Percentiles rank a stretch among this genome's conserved stretches.
Conservation (phyloP, 371 early-diverging fungal species). For the Gilbertella persicaria region DNA sequence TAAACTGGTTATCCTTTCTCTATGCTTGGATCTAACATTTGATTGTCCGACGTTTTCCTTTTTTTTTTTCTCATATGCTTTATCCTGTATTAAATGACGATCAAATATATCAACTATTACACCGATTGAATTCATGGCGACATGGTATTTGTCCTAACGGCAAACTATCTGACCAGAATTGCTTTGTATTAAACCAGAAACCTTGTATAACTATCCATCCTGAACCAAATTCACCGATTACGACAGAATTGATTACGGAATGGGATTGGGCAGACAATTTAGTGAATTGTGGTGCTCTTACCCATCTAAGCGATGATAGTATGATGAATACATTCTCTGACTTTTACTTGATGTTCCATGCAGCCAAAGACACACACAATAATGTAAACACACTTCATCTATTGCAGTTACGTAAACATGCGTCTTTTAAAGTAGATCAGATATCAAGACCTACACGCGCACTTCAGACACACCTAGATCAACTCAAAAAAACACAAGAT, state of each 20-base stretch:
- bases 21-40: too few relatives aligned
- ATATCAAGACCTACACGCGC: conserved; percentile 32
- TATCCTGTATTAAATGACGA: conserved; percentile 14
- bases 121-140: conserved; percentile 33
- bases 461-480: conserved; percentile 24
- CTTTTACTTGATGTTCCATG: conserved; percentile 35
- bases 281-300: conserved; percentile 29
- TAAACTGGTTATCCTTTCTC: conserved; percentile 4
- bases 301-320: conserved; percentile 33
- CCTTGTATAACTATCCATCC: conserved; percentile 24
- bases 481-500: conserved; percentile 13
- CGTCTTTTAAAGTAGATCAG: conserved; percentile 36
- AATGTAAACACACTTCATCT: conserved; percentile 21
- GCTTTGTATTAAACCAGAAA: conserved; percentile 35
- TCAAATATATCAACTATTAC: conserved; percentile 24
- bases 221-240: conserved; percentile 7
- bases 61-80: neutral
- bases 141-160: conserved; percentile 41
- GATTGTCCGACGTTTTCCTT: neutral
- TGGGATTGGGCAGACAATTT: conserved; percentile 37
- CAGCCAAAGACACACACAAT: conserved; percentile 6
- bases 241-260: conserved; percentile 36
- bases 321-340: conserved; percentile 38
- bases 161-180: conserved; percentile 23
- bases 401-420: conserved; percentile 31